Base-by-base conservation (phyloP, 2,329 filamentous ascomycete species). In the Zelopaecilomyces penicillatus region DNA sequence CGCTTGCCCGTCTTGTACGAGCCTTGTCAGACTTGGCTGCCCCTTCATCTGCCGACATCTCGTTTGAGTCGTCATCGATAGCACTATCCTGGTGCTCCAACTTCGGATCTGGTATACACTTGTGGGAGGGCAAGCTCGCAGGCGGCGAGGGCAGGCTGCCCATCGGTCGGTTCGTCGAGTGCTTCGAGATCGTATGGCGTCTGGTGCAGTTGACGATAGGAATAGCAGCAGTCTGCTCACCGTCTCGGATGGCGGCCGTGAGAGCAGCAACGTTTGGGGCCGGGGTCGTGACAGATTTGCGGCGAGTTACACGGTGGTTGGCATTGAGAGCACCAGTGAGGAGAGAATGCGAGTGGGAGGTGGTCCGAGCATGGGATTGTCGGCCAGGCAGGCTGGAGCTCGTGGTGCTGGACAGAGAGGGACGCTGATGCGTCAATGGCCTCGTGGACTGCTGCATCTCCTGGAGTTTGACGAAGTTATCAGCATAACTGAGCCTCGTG, bases 231-330 rank as follows among this genome's bases (percentile, higher is more conserved):
- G 70, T 63, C 58, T 70, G 73, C 48, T 77, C 76, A 54, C 83
- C 80, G 60, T 86, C 85, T 58, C 80, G 80, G 50, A 86, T 69
- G 42, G 83, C 85, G 9, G 83, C 83, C 30, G 85, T 84, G 50
- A 91, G 71, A 43, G 85, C 87, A 12, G 85, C 83, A 38, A 85
- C 80, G 65, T 85, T 90, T 63, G 78, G 75, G 39, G 75, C 76
- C 39, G 83, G 78, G 52, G 81, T 84, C 49, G 87, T 88, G 61
- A 95, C 89, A 68, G 90, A 96, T 78, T 97, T 97, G 57, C 93
- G 82, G 59, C 91, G 87, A 56, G 87, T 89, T 54, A 97, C 81
- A 56, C 93, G 86, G 66, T 95, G 86, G 64, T 80, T 83, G 56
- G 82, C 70, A 70, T 90, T 91, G 60, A 90, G 78, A 47, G 85